Base-by-base conservation (phyloP, 495 filamentous ascomycete genomes). In the Pseudotulostoma volvatum region DNA sequence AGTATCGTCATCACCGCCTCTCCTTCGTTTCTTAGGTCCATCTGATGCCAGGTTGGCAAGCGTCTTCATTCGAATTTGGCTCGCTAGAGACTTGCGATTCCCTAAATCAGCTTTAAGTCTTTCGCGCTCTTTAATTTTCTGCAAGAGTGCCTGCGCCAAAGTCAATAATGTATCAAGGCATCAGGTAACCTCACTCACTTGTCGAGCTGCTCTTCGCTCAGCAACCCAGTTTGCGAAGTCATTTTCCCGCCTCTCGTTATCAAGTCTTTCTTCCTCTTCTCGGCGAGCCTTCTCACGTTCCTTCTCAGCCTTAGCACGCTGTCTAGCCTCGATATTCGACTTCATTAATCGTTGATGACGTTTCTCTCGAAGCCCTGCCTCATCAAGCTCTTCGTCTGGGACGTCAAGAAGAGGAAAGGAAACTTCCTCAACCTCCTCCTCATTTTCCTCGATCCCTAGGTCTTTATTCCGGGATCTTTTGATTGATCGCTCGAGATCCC, bases 1-100 rank as follows among this genome's bases (percentile, higher is more conserved):
- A 41, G 81, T 82, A 51, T 97, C 90, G 48, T 97, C 90, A 39
- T 74, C 72, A 13, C 65, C 67, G 13, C 79, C 79, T 17, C 90
- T 71, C 28, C 87, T 73, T 51, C 88, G 88, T 55, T 84, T 84
- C 40, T 74, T 75, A 0, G 88, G 87, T 14, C 76, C 76, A 57
- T 97, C 90, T 0, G 87, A 85, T 11, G 90, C 90, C 1, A 97
- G 77, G 47, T 93, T 94, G 31, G 90, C 92, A n/a, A 97, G 79
- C 11, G 74, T 84, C 60, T 96, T 95, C 90, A 97, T 97, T 19
- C 90, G 82, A 64, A 90, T 85, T 49, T 95, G 90, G 39, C 76
- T 84, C 8, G 92, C 92, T 8, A 95, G 72, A 1, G 86, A 94
- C 54, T 97, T 97, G 43, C 90, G 81, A 54, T 96, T 94, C 18